These are phyloP conservation scores for Kockovaella imperatae DNA, from an alignment of 768 basidiomycete species.

Conservation along the genomic window DNA sequence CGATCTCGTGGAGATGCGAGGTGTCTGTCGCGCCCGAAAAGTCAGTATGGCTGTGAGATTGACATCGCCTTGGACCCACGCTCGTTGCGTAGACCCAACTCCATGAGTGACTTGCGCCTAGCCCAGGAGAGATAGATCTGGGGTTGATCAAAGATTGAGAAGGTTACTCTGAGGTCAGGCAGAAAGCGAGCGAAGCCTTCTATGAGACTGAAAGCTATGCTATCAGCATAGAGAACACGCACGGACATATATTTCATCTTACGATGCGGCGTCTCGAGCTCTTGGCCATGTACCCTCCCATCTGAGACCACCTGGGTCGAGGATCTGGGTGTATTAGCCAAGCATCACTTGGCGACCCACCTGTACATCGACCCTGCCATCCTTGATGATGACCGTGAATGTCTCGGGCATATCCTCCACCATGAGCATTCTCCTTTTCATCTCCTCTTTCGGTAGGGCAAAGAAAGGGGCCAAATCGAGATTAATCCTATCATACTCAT, in stretches of 20 bases:
- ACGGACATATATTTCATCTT: constrained; percentile 8
- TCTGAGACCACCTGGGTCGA: constrained; percentile 33
- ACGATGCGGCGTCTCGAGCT: constrained; percentile 34
- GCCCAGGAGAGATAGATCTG: constrained; percentile 43
- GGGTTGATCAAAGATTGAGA: constrained; percentile 44
- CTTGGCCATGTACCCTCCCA: constrained; percentile 41
- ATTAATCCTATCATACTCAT: constrained; percentile 44
- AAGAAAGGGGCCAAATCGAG: constrained; percentile 44
- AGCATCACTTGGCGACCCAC: constrained; percentile 9
- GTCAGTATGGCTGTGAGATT: background rate
- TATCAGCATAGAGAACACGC: background rate
- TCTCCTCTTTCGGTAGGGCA: constrained; percentile 38
- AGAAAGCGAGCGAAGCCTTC: constrained; percentile 28
- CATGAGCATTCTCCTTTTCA: constrained; percentile 40
- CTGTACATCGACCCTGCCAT: constrained; percentile 34
- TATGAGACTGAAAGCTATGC: constrained; percentile 22
- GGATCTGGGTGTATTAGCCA: constrained; percentile 19
- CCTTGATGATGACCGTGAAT: constrained; percentile 33
- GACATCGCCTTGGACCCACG: constrained; percentile 21
- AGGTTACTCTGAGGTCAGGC: constrained; percentile 39
- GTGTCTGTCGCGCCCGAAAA: constrained; percentile 21
- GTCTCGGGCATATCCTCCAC: constrained; percentile 43
- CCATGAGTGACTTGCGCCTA: constrained; percentile 32
- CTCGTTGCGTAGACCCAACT: constrained; percentile 36
- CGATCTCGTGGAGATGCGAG: constrained; percentile 38